Evolutionary conservation across 2,329 filamentous ascomycete genomes (phyloP), one percentile per base, ranked within the genome.

Genomic region (Scedosporium dehoogii): DNA sequence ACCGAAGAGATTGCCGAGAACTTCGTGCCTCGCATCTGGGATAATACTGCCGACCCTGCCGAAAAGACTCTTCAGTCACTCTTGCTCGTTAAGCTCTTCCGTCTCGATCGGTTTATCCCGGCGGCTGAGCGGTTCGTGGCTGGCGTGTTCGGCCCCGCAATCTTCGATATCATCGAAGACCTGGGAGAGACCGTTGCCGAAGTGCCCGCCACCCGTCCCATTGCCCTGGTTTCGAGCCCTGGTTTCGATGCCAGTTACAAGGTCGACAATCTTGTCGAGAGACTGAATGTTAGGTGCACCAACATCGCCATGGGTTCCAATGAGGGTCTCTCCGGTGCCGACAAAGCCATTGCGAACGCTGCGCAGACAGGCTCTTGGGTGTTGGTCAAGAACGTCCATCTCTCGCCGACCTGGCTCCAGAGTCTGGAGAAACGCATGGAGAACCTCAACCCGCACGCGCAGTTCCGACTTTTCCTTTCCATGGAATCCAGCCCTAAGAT

Each of bases 241-340:
- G 94, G 94, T 44, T 99, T 99, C 73, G 94, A 99, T 75, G 96
- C 96, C 61, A 96, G 91, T 73, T 99, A 97, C 85, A 99, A 99
- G 80, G 94, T 99, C 64, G 94, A 99, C 74, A 91, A 88, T 65
- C 81, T 99, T 61, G 96, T 97, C 33, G 91, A 96, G 74, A 85
- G 91, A 67, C 87, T 86, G 73, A 85, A 85, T 64, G 87, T 91
- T 60, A 87, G 85, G 62, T 99, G 94, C 77, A 92, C 92, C 64
- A 97, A 97, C 74, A 97, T 99, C 71, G 96, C 96, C 69, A 99
- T 99, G 94, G 94, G 94, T 71, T 97, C 94, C 56, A 96, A 96
- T 70, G 94, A 99, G 79, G 91, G 92, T 72, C 81, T 96, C 18
- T 87, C 92, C 63, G 94, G 87, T 65, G 94, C 94, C 18, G 94